A percentile compares a stretch with the other conserved stretches of the same genome.
Evolutionary conservation across 2,329 filamentous ascomycete species (phyloP).

Genomic region (Venturia asperata): DNA sequence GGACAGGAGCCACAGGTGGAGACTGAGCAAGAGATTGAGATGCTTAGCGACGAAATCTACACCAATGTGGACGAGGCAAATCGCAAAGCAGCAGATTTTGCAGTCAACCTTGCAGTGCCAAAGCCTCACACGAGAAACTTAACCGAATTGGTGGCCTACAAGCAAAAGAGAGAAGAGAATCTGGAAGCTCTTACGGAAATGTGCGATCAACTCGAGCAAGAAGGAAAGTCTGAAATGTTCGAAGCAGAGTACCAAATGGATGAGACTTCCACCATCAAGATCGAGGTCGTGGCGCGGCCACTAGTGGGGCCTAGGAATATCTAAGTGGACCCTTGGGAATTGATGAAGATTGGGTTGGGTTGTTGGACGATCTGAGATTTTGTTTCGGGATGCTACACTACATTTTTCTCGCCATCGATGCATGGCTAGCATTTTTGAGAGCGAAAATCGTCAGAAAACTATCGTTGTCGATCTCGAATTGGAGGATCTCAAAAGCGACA

Average conservation of each 20-base stretch:
- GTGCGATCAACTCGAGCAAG: neutral
- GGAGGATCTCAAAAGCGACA: too few species aligned
- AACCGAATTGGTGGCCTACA: neutral
- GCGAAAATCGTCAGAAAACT: neutral
- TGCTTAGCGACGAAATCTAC: neutral
- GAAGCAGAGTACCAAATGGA: neutral
- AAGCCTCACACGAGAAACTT: neutral
- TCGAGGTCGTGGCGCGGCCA: neutral
- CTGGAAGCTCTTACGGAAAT: neutral
- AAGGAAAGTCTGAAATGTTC: neutral
- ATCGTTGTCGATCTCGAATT: too few species aligned
- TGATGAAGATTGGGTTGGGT: neutral
- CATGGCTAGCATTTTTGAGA: neutral
- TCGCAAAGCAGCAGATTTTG: conserved; percentile 9
- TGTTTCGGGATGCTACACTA: neutral
- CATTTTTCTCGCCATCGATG: too few species aligned
- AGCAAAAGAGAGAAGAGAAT: neutral
- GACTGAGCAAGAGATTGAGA: neutral
- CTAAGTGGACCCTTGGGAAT: neutral
- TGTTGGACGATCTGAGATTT: neutral
- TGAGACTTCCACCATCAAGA: neutral
- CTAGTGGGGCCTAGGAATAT: neutral
- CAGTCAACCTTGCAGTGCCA: neutral
- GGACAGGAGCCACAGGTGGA: neutral
- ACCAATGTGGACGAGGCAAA: conserved; percentile 6